Conservation (phyloP, 179 eudicot species). For the Amaranthus tricolor region DNA sequence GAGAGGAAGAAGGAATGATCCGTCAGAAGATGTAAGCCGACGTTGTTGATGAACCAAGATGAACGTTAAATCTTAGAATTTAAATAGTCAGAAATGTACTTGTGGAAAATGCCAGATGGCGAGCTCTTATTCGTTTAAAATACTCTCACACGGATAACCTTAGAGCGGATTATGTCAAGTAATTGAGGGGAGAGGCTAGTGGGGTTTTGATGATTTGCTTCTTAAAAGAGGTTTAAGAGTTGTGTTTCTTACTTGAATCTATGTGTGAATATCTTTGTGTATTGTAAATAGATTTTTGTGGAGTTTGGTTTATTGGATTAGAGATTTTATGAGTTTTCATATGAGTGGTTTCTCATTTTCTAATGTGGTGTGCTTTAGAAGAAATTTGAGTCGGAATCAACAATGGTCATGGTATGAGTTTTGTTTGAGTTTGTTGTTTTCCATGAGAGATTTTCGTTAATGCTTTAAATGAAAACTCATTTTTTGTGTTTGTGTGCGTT, state of each 20-base stretch:
- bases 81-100: conserved; percentile 42
- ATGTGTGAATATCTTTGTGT: conserved; percentile 36
- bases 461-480: not conserved
- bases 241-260: conserved; percentile 55
- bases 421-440: conserved; percentile 21
- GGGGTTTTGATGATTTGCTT: conserved; percentile 28
- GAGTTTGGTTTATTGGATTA: conserved; percentile 23
- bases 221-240: conserved; percentile 10
- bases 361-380: conserved; percentile 17
- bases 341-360: conserved; percentile 20
- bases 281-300: conserved; percentile 26
- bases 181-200: not conserved
- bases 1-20: not conserved
- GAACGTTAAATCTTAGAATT: conserved; percentile 21
- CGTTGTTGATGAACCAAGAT: not conserved
- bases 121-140: conserved; percentile 46
- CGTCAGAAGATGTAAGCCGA: not conserved
- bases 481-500: not conserved
- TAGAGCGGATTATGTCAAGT: not conserved
- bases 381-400: conserved; percentile 22
- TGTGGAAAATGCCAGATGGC: conserved; percentile 22
- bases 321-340: conserved; percentile 46
- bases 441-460: not conserved
- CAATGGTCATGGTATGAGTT: conserved; percentile 27
- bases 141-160: conserved; percentile 41